These are phyloP conservation scores for Talinum fruticosum DNA, from an alignment of 148 eudicot species.

Conservation along the genomic window DNA sequence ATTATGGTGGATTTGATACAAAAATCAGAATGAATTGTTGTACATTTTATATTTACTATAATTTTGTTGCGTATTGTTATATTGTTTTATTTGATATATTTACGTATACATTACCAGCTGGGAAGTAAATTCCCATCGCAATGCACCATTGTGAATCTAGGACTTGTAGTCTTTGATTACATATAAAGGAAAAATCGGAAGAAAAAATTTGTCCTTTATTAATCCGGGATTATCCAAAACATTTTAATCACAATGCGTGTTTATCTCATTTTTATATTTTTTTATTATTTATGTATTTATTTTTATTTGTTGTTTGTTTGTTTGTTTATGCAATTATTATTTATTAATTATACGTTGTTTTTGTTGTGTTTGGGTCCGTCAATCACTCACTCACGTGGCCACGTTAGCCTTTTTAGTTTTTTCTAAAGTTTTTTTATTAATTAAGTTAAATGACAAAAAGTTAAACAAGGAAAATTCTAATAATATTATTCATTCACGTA, in stretches of 20 bases:
- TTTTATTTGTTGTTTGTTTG: too few species aligned
- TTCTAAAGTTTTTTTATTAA: not conserved
- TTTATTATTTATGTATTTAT: too few species aligned
- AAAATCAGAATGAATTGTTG: conserved; percentile 8
- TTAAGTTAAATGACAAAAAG: too few species aligned
- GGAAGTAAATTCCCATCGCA: not conserved
- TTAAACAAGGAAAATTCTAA: too few species aligned
- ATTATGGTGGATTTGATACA: conserved; percentile 14
- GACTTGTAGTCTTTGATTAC: too few species aligned
- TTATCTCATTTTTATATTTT: not conserved
- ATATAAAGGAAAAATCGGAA: too few species aligned
- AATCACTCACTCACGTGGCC: conserved; percentile 5
- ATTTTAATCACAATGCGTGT: conserved; percentile 10
- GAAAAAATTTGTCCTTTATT: too few species aligned
- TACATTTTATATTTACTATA: conserved; percentile 6
- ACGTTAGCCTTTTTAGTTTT: not conserved
- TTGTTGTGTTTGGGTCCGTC: conserved; percentile 13
- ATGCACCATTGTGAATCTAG: too few species aligned
- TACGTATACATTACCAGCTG: conserved; percentile 20
- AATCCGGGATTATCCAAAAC: too few species aligned
- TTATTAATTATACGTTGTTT: not conserved
- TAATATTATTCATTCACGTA: too few species aligned
- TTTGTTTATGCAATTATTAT: not conserved
- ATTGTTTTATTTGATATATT: not conserved
- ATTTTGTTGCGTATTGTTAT: not conserved